Percentiles rank a stretch among this genome's conserved stretches.
These are phyloP conservation scores for Fusarium sp. DNA, from an alignment of 2,329 filamentous ascomycete species.

Conservation along the genomic window DNA sequence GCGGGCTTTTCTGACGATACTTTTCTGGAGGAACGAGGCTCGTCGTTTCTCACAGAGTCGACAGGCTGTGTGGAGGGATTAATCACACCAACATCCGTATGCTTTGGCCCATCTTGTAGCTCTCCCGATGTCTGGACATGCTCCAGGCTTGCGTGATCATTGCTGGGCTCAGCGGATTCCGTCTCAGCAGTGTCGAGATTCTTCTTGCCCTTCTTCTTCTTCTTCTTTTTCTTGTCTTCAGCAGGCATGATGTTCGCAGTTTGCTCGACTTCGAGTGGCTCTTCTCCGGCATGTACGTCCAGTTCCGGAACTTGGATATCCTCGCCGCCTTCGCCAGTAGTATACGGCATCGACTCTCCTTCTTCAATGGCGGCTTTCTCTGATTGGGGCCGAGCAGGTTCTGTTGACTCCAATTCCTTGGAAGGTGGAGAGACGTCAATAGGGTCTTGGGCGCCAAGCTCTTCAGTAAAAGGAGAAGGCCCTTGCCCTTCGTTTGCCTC, in stretches of 20 bases:
- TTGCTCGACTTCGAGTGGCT: not conserved
- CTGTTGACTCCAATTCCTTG: not conserved
- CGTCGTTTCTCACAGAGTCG: not conserved
- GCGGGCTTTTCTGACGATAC: not conserved
- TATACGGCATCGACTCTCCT: not conserved
- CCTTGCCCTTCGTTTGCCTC: not conserved
- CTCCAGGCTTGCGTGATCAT: not conserved
- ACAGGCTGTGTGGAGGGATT: not conserved
- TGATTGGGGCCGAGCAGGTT: not conserved
- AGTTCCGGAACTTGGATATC: not conserved
- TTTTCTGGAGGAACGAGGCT: not conserved
- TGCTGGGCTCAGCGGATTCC: not conserved
- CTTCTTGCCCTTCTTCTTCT: conserved; percentile 23
- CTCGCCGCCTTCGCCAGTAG: not conserved
- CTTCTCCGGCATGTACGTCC: not conserved
- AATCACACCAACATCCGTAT: not conserved
- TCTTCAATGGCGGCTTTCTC: not conserved
- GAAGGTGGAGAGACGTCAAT: not conserved
- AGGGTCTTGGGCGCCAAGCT: not conserved
- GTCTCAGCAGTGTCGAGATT: not conserved
- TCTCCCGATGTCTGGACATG: not conserved
- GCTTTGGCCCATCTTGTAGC: not conserved
- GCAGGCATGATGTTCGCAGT: not conserved
- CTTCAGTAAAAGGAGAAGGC: not conserved
- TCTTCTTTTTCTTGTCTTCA: conserved; percentile 37